These are phyloP conservation scores for Tetragonia tetragonoides DNA, from an alignment of 148 eudicot species.

Conservation along the genomic window DNA sequence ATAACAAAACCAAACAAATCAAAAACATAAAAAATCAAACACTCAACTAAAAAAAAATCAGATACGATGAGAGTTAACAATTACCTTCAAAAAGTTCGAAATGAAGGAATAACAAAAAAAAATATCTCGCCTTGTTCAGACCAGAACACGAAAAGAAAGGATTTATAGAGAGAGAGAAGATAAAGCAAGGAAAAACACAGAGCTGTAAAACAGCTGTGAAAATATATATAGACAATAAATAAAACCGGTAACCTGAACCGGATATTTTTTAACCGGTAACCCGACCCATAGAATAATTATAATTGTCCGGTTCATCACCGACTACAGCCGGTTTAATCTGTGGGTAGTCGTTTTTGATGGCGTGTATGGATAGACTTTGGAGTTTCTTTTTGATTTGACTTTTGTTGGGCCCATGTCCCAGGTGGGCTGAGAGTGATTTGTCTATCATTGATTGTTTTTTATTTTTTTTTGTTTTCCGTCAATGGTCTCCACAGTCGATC, in stretches of 20 bases:
- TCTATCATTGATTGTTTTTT: conserved; percentile 3
- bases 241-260: conserved; percentile 4
- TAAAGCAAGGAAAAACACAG: background rate
- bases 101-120: background rate
- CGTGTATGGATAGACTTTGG: conserved; percentile 36
- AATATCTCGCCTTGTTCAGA: conserved; percentile 19
- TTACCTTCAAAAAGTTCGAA: conserved; percentile 7
- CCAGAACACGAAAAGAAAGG: conserved; percentile 4
- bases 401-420: conserved; percentile 22
- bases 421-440: conserved; percentile 22
- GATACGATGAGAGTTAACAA: no score
- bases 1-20: background rate
- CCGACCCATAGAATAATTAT: background rate
- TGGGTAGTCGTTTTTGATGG: conserved; percentile 29
- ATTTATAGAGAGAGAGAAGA: conserved; percentile 5
- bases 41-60: background rate
- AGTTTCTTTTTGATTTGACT: conserved; percentile 13
- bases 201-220: background rate
- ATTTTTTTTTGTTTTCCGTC: no score
- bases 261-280: conserved; percentile 11
- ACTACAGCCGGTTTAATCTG: conserved; percentile 3
- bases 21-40: background rate
- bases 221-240: conserved; percentile 10
- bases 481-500: no score
- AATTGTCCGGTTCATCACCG: background rate